A percentile compares a stretch with the other conserved stretches of the same genome.
Evolutionary conservation across 2,329 filamentous ascomycete genomes (phyloP).

Genomic region (Xylogone sp.): DNA sequence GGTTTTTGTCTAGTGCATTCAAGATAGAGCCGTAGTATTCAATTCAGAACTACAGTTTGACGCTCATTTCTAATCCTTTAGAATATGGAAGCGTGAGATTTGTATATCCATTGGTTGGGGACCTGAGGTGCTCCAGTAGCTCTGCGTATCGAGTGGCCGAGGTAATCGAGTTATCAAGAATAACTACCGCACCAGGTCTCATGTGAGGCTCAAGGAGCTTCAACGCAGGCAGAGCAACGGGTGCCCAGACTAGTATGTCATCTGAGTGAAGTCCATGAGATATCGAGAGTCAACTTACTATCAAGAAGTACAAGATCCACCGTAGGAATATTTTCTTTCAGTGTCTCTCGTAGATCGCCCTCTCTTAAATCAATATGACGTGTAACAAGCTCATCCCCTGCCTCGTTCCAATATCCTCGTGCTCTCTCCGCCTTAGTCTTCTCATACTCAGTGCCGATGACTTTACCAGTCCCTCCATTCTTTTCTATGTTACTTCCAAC

Average conservation of each 20-base stretch:
- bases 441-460: conserved; percentile 61
- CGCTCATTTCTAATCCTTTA: conserved; percentile 42
- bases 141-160: conserved; percentile 40
- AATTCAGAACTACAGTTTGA: conserved; percentile 27
- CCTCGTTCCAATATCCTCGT: conserved; percentile 47
- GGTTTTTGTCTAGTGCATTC: too few species aligned
- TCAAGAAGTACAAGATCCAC: conserved; percentile 56
- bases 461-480: conserved; percentile 33
- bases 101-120: conserved; percentile 44
- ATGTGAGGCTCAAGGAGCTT: conserved; percentile 41
- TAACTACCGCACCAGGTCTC: conserved; percentile 41
- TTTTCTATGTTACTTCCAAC: conserved; percentile 42
- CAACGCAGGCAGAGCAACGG: conserved; percentile 49
- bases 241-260: conserved; percentile 52
- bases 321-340: conserved; percentile 43
- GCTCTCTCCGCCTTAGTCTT: conserved; percentile 47
- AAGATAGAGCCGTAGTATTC: background rate
- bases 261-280: background rate
- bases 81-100: conserved; percentile 44
- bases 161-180: conserved; percentile 45
- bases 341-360: conserved; percentile 53
- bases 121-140: conserved; percentile 40
- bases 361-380: conserved; percentile 51
- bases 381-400: conserved; percentile 42
- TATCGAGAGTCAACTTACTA: conserved; percentile 41